Base-by-base conservation (phyloP, 805 yeast genomes). In the Kluyveromyces nonfermentans region DNA sequence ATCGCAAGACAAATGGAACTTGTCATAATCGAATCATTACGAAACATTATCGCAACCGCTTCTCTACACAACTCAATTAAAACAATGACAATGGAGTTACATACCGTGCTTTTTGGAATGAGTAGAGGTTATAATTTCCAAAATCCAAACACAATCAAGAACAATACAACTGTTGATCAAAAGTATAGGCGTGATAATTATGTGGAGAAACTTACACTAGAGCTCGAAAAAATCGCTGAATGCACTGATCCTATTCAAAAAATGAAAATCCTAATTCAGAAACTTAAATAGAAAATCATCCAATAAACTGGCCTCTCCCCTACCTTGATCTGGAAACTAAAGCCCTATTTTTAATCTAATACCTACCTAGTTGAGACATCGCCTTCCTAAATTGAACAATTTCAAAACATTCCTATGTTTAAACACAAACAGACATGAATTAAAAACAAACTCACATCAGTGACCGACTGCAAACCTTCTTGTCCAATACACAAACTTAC, bases 1-100 rank as follows among this genome's bases (percentile, higher is more conserved):
- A 44, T 48, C 14, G 21, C 48, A 7, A 42, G 53, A 30, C 52
- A 51, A 35, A 47, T 51, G 30, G 51, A 51, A 31, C 43, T 51
- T 6, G 44, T 41, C 31, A 21, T 46, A 7, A 41, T 49, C 4
- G 46, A 45, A 15, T 37, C 46, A 18, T 39, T 46, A 25, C 28
- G 41, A 19, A 18, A 35, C 3, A 38, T 37, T 7, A 20, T 28
- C 30, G 7, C 30, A 25, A 6, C 30, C 4, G 30, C 30, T 4
- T 25, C 7, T n/a, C n/a, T n/a, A n/a, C n/a, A n/a, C 35, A 22
- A 15, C 34, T n/a, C 34, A 12, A 22, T 28, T 19, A 30, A 14
- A 12, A 38, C 41, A 3, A 38, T 38, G 21, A 38, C 16, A 5
- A 25, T 25, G 30, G 41, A 38, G 20, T 34, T 38, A 4, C n/a